These are phyloP conservation scores for Paradendryphiella salina DNA, from an alignment of 2,329 filamentous ascomycete genomes.

Conservation along the genomic window DNA sequence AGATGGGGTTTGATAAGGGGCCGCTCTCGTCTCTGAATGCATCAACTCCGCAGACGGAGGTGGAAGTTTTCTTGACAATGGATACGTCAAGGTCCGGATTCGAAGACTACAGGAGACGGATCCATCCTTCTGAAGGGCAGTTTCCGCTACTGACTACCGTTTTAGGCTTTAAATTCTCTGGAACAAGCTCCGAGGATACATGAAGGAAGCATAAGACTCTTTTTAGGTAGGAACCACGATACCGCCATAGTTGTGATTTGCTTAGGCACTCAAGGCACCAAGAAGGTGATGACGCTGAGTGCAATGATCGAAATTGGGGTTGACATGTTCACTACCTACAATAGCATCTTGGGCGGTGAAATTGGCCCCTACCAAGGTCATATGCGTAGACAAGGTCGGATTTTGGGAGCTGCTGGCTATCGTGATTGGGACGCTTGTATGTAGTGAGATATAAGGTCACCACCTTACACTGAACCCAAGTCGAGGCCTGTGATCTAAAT, in stretches of 20 bases:
- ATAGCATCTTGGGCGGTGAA: not conserved
- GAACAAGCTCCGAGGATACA: not conserved
- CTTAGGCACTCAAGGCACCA: not conserved
- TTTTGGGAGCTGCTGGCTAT: not conserved
- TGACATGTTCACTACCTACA: not conserved
- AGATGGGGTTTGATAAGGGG: not conserved
- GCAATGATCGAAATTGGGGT: not conserved
- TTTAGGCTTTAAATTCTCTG: not conserved
- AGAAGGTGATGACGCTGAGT: not conserved
- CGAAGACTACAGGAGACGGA: not conserved
- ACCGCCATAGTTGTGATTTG: not conserved
- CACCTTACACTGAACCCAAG: not conserved
- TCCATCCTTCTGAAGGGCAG: not conserved
- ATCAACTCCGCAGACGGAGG: not conserved
- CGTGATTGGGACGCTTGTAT: not conserved
- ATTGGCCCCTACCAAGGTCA: not conserved
- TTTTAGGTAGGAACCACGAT: not conserved
- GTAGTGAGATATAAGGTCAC: not conserved
- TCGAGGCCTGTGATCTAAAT: constrained; percentile 1
- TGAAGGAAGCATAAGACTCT: not conserved
- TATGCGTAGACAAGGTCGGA: not conserved
- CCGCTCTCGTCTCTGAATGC: not conserved
- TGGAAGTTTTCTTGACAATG: not conserved
- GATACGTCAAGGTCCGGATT: not conserved
- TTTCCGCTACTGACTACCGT: not conserved